A percentile compares a stretch with the other conserved stretches of the same genome.
phyloP scores from a whole-genome alignment of 441 rosid species.

The Arabidopsis lyrata region DNA sequence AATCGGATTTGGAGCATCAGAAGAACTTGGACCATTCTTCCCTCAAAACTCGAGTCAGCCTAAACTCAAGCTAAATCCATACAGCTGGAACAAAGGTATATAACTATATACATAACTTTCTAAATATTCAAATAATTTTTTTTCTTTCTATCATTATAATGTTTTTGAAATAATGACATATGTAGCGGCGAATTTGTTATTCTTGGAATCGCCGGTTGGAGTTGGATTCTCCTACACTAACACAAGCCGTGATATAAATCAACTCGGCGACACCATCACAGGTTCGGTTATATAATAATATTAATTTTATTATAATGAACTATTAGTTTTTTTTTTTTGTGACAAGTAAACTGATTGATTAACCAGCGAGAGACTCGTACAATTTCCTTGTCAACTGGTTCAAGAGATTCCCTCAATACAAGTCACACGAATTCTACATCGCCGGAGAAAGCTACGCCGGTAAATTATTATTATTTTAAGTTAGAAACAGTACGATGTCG shows the following conservation, averaged over 20 bases:
- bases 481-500: background rate
- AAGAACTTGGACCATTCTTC: slow-evolving; percentile 85
- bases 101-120: background rate
- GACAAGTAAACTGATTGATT: background rate
- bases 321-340: background rate
- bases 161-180: background rate
- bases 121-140: background rate
- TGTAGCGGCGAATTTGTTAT: slow-evolving; percentile 66
- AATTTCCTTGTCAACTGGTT: slow-evolving; percentile 74
- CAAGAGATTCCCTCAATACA: slow-evolving; percentile 74
- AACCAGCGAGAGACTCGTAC: slow-evolving; percentile 68
- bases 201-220: slow-evolving; percentile 73
- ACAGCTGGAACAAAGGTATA: slow-evolving; percentile 74
- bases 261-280: slow-evolving; percentile 61
- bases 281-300: slow-evolving; percentile 42
- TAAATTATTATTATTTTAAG: slow-evolving; percentile 16
- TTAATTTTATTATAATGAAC: background rate
- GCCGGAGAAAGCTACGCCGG: slow-evolving; percentile 91
- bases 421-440: slow-evolving; percentile 69
- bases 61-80: slow-evolving; percentile 57
- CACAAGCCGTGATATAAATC: slow-evolving; percentile 50
- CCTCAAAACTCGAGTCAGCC: slow-evolving; percentile 54
- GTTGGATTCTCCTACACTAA: slow-evolving; percentile 77
- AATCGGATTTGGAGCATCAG: slow-evolving; percentile 75
- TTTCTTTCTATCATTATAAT: background rate